Evolutionary conservation across 192 early-diverging fungal genomes (phyloP).

Genomic region (Coemansia sp.): DNA sequence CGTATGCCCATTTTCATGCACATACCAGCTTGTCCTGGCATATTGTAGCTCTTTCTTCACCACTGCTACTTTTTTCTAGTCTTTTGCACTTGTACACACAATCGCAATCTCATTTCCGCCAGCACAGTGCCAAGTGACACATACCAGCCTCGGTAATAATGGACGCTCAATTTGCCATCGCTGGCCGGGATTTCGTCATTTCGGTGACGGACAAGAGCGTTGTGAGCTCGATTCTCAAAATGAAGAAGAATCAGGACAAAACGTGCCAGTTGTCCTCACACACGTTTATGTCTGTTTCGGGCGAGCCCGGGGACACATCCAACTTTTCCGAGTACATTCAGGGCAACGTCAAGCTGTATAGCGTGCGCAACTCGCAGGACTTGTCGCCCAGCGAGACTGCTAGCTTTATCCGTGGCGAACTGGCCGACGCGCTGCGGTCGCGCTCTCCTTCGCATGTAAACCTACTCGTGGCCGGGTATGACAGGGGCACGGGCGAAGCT

Average conservation of each 20-base stretch:
- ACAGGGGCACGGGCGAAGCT: conserved; percentile 68
- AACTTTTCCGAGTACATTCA: conserved; percentile 97
- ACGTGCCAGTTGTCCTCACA: conserved; percentile 78
- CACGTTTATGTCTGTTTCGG: conserved; percentile 80
- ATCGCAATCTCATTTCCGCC: neutral
- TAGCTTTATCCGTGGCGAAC: conserved; percentile 78
- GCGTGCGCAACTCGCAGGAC: conserved; percentile 82
- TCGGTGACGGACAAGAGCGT: conserved; percentile 77
- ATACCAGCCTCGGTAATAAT: conserved; percentile 39
- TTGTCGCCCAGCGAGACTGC: conserved; percentile 76
- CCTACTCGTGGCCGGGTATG: conserved; percentile 82
- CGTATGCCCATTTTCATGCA: neutral
- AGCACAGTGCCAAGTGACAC: neutral
- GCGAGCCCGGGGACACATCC: conserved; percentile 89
- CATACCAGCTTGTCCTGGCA: neutral
- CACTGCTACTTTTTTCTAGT: neutral
- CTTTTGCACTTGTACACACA: neutral
- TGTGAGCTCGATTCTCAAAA: conserved; percentile 80
- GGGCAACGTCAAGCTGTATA: conserved; percentile 85
- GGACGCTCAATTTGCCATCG: conserved; percentile 87
- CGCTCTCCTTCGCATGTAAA: conserved; percentile 80
- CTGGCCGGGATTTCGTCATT: conserved; percentile 90
- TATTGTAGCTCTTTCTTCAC: neutral
- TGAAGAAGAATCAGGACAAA: conserved; percentile 94
- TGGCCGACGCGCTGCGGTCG: conserved; percentile 79